These are phyloP conservation scores for Neurospora sp. DNA, from an alignment of 495 filamentous ascomycete species.

Conservation along the genomic window DNA sequence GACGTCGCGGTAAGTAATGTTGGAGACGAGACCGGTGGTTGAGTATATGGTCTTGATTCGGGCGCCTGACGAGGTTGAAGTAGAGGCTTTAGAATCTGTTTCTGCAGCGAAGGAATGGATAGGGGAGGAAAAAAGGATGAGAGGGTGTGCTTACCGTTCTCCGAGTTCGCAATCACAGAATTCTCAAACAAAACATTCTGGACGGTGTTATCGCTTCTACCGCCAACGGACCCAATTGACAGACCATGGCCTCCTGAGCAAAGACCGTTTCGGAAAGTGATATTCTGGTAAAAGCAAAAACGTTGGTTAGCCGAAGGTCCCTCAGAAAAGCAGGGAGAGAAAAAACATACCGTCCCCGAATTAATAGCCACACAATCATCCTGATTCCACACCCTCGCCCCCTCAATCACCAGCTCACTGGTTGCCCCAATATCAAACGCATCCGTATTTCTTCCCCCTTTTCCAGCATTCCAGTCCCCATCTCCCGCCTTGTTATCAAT, in stretches of 20 bases:
- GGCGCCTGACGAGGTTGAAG: slow-evolving; percentile 17
- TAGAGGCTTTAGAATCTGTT: not conserved
- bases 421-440: slow-evolving; percentile 51
- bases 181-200: slow-evolving; percentile 29
- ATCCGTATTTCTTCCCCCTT: slow-evolving; percentile 52
- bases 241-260: slow-evolving; percentile 57
- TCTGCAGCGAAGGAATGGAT: not conserved
- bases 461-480: slow-evolving; percentile 7
- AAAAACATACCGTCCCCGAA: slow-evolving; percentile 33
- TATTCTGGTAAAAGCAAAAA: slow-evolving; percentile 18
- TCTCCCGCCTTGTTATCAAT: slow-evolving; percentile 54
- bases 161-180: slow-evolving; percentile 40
- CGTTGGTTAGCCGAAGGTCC: not conserved
- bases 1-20: slow-evolving; percentile 56
- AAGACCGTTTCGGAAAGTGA: slow-evolving; percentile 42
- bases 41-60: slow-evolving; percentile 56
- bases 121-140: too few species aligned
- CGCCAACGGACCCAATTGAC: slow-evolving; percentile 60
- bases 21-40: slow-evolving; percentile 46
- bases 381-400: slow-evolving; percentile 50
- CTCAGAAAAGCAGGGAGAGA: not conserved
- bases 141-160: slow-evolving; percentile 29
- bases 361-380: slow-evolving; percentile 58
- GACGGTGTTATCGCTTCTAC: slow-evolving; percentile 51
- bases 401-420: slow-evolving; percentile 41